phyloP scores from a whole-genome alignment of 2,329 filamentous ascomycete species.

The Parascedosporium putredinis region DNA sequence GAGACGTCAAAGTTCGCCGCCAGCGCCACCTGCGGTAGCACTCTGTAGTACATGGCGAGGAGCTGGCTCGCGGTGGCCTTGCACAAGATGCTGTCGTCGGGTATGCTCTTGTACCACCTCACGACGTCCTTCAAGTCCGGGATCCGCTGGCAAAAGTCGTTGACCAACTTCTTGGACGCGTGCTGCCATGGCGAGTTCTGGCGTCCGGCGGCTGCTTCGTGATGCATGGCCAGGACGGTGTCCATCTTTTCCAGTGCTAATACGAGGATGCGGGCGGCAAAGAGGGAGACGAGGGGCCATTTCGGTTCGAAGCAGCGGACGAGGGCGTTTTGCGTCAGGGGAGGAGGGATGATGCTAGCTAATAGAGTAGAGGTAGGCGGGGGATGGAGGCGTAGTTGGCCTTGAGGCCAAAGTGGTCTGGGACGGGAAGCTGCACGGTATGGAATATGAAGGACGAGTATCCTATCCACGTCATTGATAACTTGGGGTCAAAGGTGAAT shows the following conservation, averaged over 20 bases:
- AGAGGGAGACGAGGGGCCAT: slow-evolving; percentile 71
- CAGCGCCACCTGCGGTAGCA: slow-evolving; percentile 67
- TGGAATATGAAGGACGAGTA: slow-evolving; percentile 84
- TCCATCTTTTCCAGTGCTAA: slow-evolving; percentile 70
- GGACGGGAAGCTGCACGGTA: slow-evolving; percentile 64
- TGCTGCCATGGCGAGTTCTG: slow-evolving; percentile 52
- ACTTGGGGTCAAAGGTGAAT: slow-evolving; percentile 82
- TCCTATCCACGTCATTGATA: slow-evolving; percentile 89
- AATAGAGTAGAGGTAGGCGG: slow-evolving; percentile 71
- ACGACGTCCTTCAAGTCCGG: slow-evolving; percentile 77
- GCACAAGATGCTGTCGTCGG: slow-evolving; percentile 60
- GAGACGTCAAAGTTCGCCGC: slow-evolving; percentile 86
- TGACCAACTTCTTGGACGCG: slow-evolving; percentile 54
- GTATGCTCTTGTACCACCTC: slow-evolving; percentile 58
- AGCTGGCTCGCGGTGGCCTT: slow-evolving; percentile 70
- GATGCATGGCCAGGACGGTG: slow-evolving; percentile 50
- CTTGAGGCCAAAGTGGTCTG: slow-evolving; percentile 58
- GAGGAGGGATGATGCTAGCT: slow-evolving; percentile 76
- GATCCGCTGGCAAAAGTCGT: slow-evolving; percentile 67
- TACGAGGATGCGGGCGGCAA: slow-evolving; percentile 70
- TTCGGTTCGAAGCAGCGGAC: slow-evolving; percentile 69
- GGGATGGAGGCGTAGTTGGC: slow-evolving; percentile 53
- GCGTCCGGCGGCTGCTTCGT: slow-evolving; percentile 25
- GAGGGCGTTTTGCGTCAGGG: slow-evolving; percentile 70
- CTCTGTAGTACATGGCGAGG: slow-evolving; percentile 74